phyloP scores from a whole-genome alignment of 2,329 filamentous ascomycete species.

The Fusarium chuoi region DNA sequence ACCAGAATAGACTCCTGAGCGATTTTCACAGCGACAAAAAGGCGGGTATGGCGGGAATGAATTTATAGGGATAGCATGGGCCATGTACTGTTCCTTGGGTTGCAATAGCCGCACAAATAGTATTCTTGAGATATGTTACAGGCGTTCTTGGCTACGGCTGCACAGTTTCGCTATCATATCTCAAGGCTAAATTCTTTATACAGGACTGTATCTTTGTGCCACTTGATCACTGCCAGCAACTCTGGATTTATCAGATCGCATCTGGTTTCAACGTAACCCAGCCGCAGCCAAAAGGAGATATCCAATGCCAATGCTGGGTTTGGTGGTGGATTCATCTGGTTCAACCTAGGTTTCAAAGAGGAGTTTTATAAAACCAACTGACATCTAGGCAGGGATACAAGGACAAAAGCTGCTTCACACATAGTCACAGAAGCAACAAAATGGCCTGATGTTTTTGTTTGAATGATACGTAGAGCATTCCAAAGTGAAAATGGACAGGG shows the following conservation, averaged over 20 bases:
- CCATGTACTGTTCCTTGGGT: slow-evolving; percentile 28
- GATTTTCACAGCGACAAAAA: slow-evolving; percentile 11
- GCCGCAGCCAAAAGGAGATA: slow-evolving; percentile 1
- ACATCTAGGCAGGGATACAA: slow-evolving; percentile 1
- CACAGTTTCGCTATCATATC: not conserved
- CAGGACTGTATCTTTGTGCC: not conserved
- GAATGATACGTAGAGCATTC: slow-evolving; percentile 2
- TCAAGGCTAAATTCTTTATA: not conserved
- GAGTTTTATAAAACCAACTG: not conserved
- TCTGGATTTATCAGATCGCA: not conserved
- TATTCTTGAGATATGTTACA: slow-evolving; percentile 4
- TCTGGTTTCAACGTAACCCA: not conserved
- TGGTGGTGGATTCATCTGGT: slow-evolving; percentile 2
- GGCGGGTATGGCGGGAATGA: not conserved
- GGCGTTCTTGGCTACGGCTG: not conserved
- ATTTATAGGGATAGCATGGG: slow-evolving; percentile 9
- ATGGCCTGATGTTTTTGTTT: slow-evolving; percentile 19
- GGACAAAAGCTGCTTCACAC: not conserved
- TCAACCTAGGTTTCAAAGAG: slow-evolving; percentile 20
- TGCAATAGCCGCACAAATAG: slow-evolving; percentile 15
- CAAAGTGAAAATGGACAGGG: slow-evolving; percentile 6
- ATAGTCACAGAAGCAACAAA: slow-evolving; percentile 14
- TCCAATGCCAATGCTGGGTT: not conserved
- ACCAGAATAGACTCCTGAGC: slow-evolving; percentile 29
- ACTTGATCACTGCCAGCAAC: not conserved